A percentile compares a stretch with the other conserved stretches of the same genome.
Evolutionary conservation across 306 rosid genomes (phyloP).

Genomic region (Hylodesmum podocarpum): DNA sequence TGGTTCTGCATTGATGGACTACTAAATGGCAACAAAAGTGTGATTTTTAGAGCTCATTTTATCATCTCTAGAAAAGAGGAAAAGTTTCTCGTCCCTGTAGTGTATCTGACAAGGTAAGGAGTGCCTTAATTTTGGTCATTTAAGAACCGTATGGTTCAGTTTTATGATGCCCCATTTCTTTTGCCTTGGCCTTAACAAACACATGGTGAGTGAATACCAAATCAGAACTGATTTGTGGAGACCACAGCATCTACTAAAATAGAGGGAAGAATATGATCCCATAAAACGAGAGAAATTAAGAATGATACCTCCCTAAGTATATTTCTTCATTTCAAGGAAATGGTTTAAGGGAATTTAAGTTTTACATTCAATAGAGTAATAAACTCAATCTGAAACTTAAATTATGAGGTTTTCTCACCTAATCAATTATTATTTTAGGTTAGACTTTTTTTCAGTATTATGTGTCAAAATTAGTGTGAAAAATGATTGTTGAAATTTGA

Average conservation of each 20-base stretch:
- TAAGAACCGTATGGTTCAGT: constrained; percentile 28
- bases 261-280: neutral
- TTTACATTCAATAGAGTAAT: too few species aligned
- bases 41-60: neutral
- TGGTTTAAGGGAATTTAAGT: too few species aligned
- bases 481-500: neutral
- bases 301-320: too few species aligned
- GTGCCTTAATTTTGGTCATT: constrained; percentile 29
- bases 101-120: constrained; percentile 30
- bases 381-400: too few species aligned
- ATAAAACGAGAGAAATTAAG: neutral
- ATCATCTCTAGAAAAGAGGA: constrained; percentile 24
- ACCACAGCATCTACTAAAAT: neutral
- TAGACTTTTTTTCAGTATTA: too few species aligned
- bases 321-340: too few species aligned
- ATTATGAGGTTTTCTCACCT: too few species aligned
- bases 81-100: constrained; percentile 33
- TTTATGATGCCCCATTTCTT: constrained; percentile 30
- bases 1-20: constrained; percentile 28
- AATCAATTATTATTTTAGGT: too few species aligned
- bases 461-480: neutral
- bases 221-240: neutral
- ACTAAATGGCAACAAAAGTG: neutral
- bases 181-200: constrained; percentile 15
- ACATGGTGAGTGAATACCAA: neutral